These are phyloP conservation scores for Xylaria bambusicola DNA, from an alignment of 495 filamentous ascomycete genomes.

Conservation along the genomic window DNA sequence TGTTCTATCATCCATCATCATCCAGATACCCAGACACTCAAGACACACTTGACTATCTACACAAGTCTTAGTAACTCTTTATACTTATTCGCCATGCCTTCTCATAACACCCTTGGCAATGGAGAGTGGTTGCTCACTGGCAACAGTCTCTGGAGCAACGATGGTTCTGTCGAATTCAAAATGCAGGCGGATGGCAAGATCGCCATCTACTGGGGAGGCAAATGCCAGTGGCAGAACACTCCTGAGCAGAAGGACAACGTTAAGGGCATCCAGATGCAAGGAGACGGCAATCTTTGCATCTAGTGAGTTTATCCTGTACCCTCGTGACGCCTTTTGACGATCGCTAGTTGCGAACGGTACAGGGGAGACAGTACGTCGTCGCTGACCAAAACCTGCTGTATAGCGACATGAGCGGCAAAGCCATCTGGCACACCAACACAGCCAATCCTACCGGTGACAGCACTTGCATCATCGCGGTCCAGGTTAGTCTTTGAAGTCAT, in stretches of 20 bases:
- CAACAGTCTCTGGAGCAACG: constrained; percentile 29
- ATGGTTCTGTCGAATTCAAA: constrained; percentile 28
- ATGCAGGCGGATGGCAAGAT: constrained; percentile 35
- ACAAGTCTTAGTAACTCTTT: not conserved
- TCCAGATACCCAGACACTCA: not conserved
- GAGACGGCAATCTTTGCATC: constrained; percentile 31
- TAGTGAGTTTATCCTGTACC: constrained; percentile 24
- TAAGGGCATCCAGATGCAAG: constrained; percentile 31
- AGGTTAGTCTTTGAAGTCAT: too few species aligned
- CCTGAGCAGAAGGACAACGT: constrained; percentile 23
- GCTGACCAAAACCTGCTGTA: constrained; percentile 8
- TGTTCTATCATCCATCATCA: not conserved
- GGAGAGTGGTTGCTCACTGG: constrained; percentile 30
- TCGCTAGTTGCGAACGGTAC: not conserved
- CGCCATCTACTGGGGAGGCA: constrained; percentile 26
- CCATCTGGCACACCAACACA: constrained; percentile 28
- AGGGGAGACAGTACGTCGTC: not conserved
- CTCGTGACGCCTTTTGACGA: not conserved
- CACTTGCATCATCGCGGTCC: constrained; percentile 25
- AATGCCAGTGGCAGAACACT: constrained; percentile 31
- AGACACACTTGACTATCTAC: not conserved
- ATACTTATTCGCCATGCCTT: constrained; percentile 9
- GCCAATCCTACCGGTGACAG: constrained; percentile 14
- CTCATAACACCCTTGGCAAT: constrained; percentile 33
- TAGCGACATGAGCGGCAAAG: constrained; percentile 23